Base-by-base conservation (phyloP, 805 yeast genomes). In the Candida glaebosa region DNA sequence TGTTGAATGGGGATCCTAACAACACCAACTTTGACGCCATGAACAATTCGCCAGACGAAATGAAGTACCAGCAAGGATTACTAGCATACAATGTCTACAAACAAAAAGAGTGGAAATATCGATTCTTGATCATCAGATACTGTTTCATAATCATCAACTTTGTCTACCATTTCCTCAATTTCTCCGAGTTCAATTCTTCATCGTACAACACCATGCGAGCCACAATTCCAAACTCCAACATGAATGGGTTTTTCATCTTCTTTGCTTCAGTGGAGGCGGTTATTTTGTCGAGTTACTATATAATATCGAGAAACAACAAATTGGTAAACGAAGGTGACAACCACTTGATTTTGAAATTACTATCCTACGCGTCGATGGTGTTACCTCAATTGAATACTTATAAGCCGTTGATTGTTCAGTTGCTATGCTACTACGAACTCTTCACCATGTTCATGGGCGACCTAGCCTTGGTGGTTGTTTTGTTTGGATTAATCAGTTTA, bases 351-450 rank as follows among this genome's bases (percentile, higher is more conserved):
- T 44, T 64, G 30, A 63, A 58, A 32, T 41, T 56, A 10, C 32
- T 67, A 10, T 53, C 61, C n/a, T 46, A 64, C 51, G 72, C 56
- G 1, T 47, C 69, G 1, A 50, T 63, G 56, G 53, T 68, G 7
- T 41, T 62, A 16, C 75, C 75, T 1, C 63, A 54, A 38, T 51
- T 65, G 9, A 42, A 52, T 19, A 42, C 44, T 4, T 63, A 54
- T 43, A 61, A 56, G 45, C 62, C 65, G 1, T 31, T 65, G 17
- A 43, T 68, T 18, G 52, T 54, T 18, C 51, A 52, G 18, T 40
- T 56, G 12, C 49, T 67, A 46, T 60, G 60, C 8, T 69, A 69
- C 51, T 65, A 66, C 58, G 71, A 67, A 31, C 50, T 69, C 4
- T 46, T 65, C 14, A 52, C 61, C 33, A 66, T 69, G 46, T 40